phyloP scores from a whole-genome alignment of 2,329 filamentous ascomycete genomes.

The Penicillium palitans region DNA sequence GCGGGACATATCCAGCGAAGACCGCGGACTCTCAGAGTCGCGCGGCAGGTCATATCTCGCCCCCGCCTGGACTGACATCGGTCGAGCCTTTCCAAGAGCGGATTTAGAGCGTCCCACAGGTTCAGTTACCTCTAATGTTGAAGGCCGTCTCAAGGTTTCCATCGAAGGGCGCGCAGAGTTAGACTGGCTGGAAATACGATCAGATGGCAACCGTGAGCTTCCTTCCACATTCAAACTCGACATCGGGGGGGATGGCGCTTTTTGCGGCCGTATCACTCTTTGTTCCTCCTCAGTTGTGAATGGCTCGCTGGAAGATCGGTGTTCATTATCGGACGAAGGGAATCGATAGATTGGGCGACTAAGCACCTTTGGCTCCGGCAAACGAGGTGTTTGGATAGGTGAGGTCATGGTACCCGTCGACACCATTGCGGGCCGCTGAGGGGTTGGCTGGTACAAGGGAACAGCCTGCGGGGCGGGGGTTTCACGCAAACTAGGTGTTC shows the following conservation, averaged over 20 bases:
- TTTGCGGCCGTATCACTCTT: slow-evolving; percentile 13
- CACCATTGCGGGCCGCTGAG: slow-evolving; percentile 57
- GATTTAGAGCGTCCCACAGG: slow-evolving; percentile 61
- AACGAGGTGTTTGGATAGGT: slow-evolving; percentile 46
- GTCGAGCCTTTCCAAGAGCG: slow-evolving; percentile 67
- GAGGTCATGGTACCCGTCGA: slow-evolving; percentile 81
- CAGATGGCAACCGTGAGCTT: slow-evolving; percentile 52
- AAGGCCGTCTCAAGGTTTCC: slow-evolving; percentile 65
- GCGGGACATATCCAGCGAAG: slow-evolving; percentile 38
- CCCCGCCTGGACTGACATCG: slow-evolving; percentile 79
- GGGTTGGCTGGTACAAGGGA: slow-evolving; percentile 44
- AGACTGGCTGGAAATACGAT: slow-evolving; percentile 55
- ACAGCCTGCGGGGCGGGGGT: slow-evolving; percentile 31
- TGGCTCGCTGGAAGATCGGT: slow-evolving; percentile 52
- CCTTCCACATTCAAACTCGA: slow-evolving; percentile 45
- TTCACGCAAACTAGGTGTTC: slow-evolving; percentile 27
- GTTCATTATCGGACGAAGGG: slow-evolving; percentile 47
- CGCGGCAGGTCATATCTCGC: slow-evolving; percentile 80
- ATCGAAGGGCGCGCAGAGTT: slow-evolving; percentile 67
- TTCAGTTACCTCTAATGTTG: slow-evolving; percentile 61
- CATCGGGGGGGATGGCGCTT: slow-evolving; percentile 36
- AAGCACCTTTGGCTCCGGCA: slow-evolving; percentile 30
- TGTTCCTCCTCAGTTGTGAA: slow-evolving; percentile 35
- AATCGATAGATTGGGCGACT: slow-evolving; percentile 56
- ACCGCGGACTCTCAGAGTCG: slow-evolving; percentile 65